Base-by-base conservation (phyloP, 1,284 basidiomycete species). In the Afroboletus lepidellus region DNA sequence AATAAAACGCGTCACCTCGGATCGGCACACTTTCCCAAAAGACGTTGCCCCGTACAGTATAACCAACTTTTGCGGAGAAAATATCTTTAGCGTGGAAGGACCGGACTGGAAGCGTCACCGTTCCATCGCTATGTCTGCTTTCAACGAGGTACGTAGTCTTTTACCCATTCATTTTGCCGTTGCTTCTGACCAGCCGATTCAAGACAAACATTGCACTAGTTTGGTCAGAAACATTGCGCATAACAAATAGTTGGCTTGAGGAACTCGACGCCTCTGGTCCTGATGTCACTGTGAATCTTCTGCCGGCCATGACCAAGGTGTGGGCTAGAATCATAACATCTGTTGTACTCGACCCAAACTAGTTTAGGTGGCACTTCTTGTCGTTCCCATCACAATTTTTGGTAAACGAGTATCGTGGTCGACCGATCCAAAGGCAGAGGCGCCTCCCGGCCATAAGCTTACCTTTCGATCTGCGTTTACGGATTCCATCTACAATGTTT, bases 181-280 rank as follows among this genome's bases (percentile, higher is more conserved):
- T 30, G 12, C 15, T 30, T 36, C 54, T 55, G 27, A 53, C 20
- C 0, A n/a, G n/a, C n/a, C 23, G n/a, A 11, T n/a, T 29, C 8
- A 23, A 57, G 75, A 66, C 69, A 15, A 79, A 78, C 32, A 71
- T 76, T 47, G 70, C 69, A 6, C 63, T 77, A 3, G 76, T 78
- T 12, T 79, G 74, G 76, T 56, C 60, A 5, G 74, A 78, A 55
- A 68, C 74, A 0, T 67, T 72, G 8, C 67, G 71, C 6, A 63
- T 78, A 6, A 57, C 73, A 16, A 59, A 72, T 18, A 73, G 77
- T 54, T 79, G 78, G 74, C 74, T 78, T 50, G 59, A 65, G 13
- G 59, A 73, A 20, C 62, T 78, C 30, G 69, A 74, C n/a, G 11
- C 21, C 5, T 1, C 16, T 13, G 60, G 57, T 21, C 25, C 52